Conservation (phyloP, 2,329 filamentous ascomycete species). For the Rutstroemia sp. region DNA sequence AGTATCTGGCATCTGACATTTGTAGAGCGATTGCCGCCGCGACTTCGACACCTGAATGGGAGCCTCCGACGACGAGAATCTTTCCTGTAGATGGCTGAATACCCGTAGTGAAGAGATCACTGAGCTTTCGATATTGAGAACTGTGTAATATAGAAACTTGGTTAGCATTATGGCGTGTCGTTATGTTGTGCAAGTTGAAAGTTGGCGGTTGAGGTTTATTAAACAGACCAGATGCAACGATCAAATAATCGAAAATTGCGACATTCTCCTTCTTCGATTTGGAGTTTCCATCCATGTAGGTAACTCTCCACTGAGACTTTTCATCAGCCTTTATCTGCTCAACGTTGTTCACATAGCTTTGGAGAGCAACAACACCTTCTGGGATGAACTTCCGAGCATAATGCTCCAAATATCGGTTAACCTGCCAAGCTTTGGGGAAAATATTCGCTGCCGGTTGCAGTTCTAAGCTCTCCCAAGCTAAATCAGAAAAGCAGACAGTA, state of each 20-base stretch:
- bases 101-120: background rate
- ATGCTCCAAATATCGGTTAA: constrained; percentile 9
- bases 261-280: background rate
- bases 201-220: background rate
- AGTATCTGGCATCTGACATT: constrained; percentile 31
- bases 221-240: constrained; percentile 1
- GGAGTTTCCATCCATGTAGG: background rate
- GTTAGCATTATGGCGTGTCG: background rate
- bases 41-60: constrained; percentile 9
- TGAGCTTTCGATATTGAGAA: background rate
- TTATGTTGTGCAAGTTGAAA: background rate
- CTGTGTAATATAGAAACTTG: background rate
- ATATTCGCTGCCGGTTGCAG: background rate
- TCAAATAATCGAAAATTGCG: constrained; percentile 1
- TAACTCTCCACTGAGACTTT: background rate
- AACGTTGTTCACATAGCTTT: background rate
- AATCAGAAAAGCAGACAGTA: constrained; percentile 11
- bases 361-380: background rate
- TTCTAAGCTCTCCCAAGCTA: constrained; percentile 5
- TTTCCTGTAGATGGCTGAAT: background rate
- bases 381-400: constrained; percentile 5
- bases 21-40: constrained; percentile 25
- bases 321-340: background rate
- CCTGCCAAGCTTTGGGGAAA: constrained; percentile 10
- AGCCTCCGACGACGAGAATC: constrained; percentile 7